A percentile compares a stretch with the other conserved stretches of the same genome.
Evolutionary conservation across 2,329 filamentous ascomycete genomes (phyloP).

Genomic region (Cylindrodendrum hubeiense): DNA sequence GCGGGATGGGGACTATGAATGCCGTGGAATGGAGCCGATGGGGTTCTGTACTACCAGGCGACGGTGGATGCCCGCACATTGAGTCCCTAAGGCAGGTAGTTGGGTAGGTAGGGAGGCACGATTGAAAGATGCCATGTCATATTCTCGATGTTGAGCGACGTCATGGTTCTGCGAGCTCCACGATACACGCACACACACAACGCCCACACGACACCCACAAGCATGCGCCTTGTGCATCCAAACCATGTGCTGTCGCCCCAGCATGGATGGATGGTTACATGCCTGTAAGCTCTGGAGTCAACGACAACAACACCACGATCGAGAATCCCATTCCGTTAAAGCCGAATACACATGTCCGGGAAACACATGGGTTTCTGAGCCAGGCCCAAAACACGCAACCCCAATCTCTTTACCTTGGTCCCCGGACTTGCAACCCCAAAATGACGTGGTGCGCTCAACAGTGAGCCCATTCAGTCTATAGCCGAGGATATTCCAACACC

Average conservation of each 20-base stretch:
- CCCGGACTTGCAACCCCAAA: constrained; percentile 31
- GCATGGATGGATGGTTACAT: constrained; percentile 3
- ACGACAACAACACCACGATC: neutral
- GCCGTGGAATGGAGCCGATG: constrained; percentile 1
- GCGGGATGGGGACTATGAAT: constrained; percentile 8
- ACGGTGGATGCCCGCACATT: neutral
- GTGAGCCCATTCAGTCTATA: constrained; percentile 30
- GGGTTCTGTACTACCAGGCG: neutral
- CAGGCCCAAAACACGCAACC: constrained; percentile 12
- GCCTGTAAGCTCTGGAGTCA: neutral
- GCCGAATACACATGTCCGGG: constrained; percentile 20
- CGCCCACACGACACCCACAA: too few relatives aligned
- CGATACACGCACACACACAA: neutral
- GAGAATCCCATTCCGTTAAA: neutral
- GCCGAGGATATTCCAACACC: constrained; percentile 35
- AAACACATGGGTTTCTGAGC: constrained; percentile 1
- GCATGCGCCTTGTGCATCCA: neutral
- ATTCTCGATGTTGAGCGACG: constrained; percentile 21
- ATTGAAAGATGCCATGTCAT: neutral
- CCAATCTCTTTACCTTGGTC: constrained; percentile 11
- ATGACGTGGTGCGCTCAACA: constrained; percentile 33
- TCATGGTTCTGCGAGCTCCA: constrained; percentile 13
- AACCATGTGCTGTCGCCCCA: constrained; percentile 9
- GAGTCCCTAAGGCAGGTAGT: too few relatives aligned
- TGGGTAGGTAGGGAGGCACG: too few relatives aligned